Conservation (phyloP, 2,329 filamentous ascomycete genomes). For the Scedosporium dehoogii region DNA sequence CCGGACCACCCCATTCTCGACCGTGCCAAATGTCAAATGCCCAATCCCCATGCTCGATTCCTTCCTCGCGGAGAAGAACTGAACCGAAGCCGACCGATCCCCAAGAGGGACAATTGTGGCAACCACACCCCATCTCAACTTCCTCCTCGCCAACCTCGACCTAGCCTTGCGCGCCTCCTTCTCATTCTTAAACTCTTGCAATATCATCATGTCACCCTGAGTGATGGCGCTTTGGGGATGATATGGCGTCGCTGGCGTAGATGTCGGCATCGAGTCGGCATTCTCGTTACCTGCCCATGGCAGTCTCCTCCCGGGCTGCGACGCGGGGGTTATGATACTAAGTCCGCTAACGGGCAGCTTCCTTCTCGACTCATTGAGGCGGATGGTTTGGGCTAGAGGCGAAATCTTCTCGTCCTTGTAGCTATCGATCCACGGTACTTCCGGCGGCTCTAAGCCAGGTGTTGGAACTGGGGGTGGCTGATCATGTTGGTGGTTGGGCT, state of each 20-base stretch:
- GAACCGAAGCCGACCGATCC: not conserved
- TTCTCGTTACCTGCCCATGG: not conserved
- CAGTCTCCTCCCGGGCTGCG: not conserved
- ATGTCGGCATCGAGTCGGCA: not conserved
- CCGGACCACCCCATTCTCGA: not conserved
- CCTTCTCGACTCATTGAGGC: not conserved
- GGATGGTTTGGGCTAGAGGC: not conserved
- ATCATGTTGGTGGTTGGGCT: constrained; percentile 2
- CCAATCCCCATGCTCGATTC: not conserved
- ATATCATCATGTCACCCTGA: not conserved
- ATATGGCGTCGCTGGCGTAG: not conserved
- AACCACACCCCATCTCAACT: constrained; percentile 1
- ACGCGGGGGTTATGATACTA: not conserved
- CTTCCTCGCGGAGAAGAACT: not conserved
- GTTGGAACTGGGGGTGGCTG: not conserved
- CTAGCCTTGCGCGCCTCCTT: not conserved
- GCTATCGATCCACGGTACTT: not conserved
- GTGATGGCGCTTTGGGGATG: not conserved
- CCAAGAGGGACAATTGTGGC: not conserved
- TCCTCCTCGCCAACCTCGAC: not conserved
- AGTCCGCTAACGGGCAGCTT: not conserved
- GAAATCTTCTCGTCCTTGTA: not conserved
- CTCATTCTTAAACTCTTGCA: not conserved
- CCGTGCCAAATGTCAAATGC: not conserved
- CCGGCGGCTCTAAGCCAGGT: not conserved